These are phyloP conservation scores for Detonula confervacea DNA, from an alignment of 352 stramenopile species.

Conservation along the genomic window DNA sequence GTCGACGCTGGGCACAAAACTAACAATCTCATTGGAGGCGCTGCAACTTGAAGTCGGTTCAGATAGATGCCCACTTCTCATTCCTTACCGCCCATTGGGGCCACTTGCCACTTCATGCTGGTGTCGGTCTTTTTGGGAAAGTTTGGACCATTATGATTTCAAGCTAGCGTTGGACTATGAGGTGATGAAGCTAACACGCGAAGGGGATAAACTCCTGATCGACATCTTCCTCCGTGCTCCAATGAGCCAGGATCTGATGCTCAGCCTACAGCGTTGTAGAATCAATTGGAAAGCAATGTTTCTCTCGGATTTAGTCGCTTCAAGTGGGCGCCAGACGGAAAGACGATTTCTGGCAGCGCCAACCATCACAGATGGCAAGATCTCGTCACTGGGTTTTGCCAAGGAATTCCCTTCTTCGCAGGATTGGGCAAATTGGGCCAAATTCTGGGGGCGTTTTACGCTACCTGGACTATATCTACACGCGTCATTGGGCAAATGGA, in stretches of 20 bases:
- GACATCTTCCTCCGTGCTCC: neutral
- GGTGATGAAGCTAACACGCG: neutral
- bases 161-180: conserved; percentile 21
- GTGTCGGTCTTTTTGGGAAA: conserved; percentile 23
- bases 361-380: neutral
- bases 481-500: neutral
- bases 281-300: neutral
- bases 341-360: neutral
- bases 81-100: neutral
- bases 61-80: neutral
- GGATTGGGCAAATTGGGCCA: neutral
- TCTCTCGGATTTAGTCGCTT: neutral
- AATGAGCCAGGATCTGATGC: neutral
- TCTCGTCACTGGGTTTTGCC: neutral
- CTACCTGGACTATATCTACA: neutral
- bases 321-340: neutral
- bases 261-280: neutral
- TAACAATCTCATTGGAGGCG: neutral
- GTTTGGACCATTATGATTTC: neutral
- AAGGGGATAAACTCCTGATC: conserved; percentile 10
- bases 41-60: neutral
- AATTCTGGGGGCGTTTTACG: neutral
- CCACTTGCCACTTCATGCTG: conserved; percentile 12
- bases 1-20: neutral
- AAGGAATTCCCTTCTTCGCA: neutral